Evolutionary conservation across 108 stramenopile species (phyloP).

Genomic region (Nitzschia sp.): DNA sequence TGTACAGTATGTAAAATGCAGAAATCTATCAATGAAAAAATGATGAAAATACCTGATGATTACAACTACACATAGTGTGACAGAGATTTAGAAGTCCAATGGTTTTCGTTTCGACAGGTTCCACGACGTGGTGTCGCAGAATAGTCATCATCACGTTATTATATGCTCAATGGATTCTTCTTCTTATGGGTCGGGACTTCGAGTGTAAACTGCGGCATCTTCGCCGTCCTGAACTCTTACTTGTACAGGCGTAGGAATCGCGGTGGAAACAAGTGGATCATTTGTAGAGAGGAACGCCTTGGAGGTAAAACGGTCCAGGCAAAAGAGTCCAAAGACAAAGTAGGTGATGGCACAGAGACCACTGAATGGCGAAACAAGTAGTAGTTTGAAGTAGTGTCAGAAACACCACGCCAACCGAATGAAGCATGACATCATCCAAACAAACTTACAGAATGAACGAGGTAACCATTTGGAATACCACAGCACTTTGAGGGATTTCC

Average conservation of each 20-base stretch:
- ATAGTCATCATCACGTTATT: too few relatives aligned
- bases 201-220: not conserved
- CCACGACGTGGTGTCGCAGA: too few relatives aligned
- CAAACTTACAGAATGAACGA: constrained; percentile 74
- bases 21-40: too few relatives aligned
- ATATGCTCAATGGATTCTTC: too few relatives aligned
- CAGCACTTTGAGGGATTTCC: constrained; percentile 64
- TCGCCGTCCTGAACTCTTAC: not conserved
- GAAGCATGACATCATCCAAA: not conserved
- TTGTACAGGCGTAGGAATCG: constrained; percentile 32
- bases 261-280: constrained; percentile 64
- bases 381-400: too few relatives aligned
- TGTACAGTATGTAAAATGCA: too few relatives aligned
- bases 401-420: too few relatives aligned
- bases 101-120: too few relatives aligned
- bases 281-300: constrained; percentile 70
- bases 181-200: not conserved
- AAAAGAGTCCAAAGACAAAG: constrained; percentile 68
- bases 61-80: too few relatives aligned
- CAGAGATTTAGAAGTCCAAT: too few relatives aligned
- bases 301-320: constrained; percentile 78
- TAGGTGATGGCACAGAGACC: constrained; percentile 66
- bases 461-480: constrained; percentile 74
- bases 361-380: constrained; percentile 28
- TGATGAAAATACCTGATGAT: too few relatives aligned